These are phyloP conservation scores for Parastagonospora avenae DNA, from an alignment of 2,329 filamentous ascomycete genomes.

Conservation along the genomic window DNA sequence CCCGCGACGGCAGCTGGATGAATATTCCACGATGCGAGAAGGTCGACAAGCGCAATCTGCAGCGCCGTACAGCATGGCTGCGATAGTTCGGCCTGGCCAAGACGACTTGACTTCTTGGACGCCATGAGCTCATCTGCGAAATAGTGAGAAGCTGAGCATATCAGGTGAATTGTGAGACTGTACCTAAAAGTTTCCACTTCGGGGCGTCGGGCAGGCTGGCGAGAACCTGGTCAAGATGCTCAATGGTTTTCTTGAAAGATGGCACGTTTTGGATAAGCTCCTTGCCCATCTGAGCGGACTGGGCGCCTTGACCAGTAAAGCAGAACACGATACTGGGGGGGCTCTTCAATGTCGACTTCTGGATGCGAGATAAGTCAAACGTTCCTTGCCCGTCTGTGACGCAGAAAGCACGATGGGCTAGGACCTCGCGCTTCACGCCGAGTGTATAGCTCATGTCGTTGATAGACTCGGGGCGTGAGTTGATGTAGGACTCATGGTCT, in stretches of 20 bases:
- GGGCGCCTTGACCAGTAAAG: conserved; percentile 15
- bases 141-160: no score
- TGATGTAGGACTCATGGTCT: not conserved
- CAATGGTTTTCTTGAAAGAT: not conserved
- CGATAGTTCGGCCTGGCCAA: conserved; percentile 11
- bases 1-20: conserved; percentile 12
- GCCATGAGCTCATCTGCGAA: conserved; percentile 9
- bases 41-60: conserved; percentile 12
- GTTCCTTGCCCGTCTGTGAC: not conserved
- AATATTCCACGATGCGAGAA: conserved; percentile 15
- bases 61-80: conserved; percentile 23
- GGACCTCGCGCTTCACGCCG: not conserved
- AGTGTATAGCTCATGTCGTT: not conserved
- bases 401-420: not conserved
- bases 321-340: conserved; percentile 2
- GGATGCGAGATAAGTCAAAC: not conserved
- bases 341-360: not conserved
- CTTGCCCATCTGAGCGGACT: conserved; percentile 8
- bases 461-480: not conserved
- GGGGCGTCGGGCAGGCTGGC: conserved; percentile 3
- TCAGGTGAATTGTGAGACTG: no score
- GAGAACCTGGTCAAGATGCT: not conserved
- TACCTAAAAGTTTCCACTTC: conserved; percentile 5
- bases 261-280: conserved; percentile 1
- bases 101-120: not conserved